Evolutionary conservation across 257 asterid genomes (phyloP), one percentile per base, ranked within the genome.

Genomic region (Euphrasia confusa): DNA sequence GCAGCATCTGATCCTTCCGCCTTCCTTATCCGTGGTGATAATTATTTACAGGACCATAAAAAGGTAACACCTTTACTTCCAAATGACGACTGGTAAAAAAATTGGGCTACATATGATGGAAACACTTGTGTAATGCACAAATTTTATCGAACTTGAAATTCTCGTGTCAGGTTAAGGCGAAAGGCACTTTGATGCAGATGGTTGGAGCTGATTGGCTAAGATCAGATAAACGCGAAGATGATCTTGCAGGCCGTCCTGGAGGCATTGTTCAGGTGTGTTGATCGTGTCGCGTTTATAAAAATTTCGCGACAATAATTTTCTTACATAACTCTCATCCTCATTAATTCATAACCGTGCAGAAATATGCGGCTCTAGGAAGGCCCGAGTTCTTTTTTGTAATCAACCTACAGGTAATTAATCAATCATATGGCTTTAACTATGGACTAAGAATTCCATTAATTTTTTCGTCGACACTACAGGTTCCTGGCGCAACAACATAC

Each of bases 131-230:
- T 35, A 7, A 35, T 35, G 10, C 40, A 6, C 40, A 5, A 54
- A 24, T 60, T 32, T 24, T 17, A 32, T 60, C 57, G 18, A 52
- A 58, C 59, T 60, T 21, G 17, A 62, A 33, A 28, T 52, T 50
- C 24, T 5, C 40, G 6, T 65, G 54, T 53, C 79, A 90, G 95
- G 72, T 88, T 55, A 84, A 81, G 74, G 90, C 95, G 35, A 85
- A 80, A 67, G 77, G 77, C 61, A 80, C 85, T 39, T 72, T 84
- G 82, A 76, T 85, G 88, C 80, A 83, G 67, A 58, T 90, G 82
- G 89, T 87, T 50, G 96, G 75, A 61, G 96, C 95, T 7, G 97
- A 90, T 66, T 90, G 96, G 95, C 73, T 90, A 64, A 83, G 75
- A 71, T 90, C 96, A 3, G 76, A 79, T 52, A 79, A 71, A 49